Evolutionary conservation across 805 yeast species (phyloP), one percentile per base, ranked within the genome.

Genomic region (Pichia nakasei): DNA sequence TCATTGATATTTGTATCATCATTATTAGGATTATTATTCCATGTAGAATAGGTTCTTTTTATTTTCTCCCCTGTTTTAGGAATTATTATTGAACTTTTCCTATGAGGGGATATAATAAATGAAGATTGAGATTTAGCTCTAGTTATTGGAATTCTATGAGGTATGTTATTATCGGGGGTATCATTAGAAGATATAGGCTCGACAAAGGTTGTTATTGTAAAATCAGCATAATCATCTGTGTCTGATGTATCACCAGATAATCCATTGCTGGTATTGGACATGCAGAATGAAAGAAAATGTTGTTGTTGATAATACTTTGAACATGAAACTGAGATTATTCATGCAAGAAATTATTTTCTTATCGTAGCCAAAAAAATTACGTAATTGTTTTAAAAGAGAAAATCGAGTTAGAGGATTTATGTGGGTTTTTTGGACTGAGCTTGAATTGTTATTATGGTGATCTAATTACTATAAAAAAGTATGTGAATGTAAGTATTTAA

Each of bases 11-110:
- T 11, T 35, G 38, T 24, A 15, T 22, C 35, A 40, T 42, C 39
- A 8, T 26, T 42, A 43, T 44, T 38, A 39, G n/a, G n/a, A n/a
- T 4, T 20, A 39, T 44, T 41, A 37, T 46, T 54, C 55, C 61
- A 59, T 29, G 47, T 63, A 19, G 61, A 58, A 39, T 55, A 61
- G 20, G 52, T 48, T 50, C 58, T 49, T 48, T 52, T 52, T 17
- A 60, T 39, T 42, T 65, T 58, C 45, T 61, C 65, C 1, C 74
- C 76, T 0, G 76, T 68, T 21, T 66, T 66, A 0, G 77, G 70
- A 20, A 68, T 43, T n/a, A 72, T 69, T 22, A 66, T 67, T 0
- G 76, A 68, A 32, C 67, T 54, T 44, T 53, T 52, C 34, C 66
- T 50, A 22, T 47, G 47, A 19, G 48, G 48, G 4, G 35, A 37